These are phyloP conservation scores for Nakazawaea ernobii DNA, from an alignment of 805 yeast species.

Conservation along the genomic window DNA sequence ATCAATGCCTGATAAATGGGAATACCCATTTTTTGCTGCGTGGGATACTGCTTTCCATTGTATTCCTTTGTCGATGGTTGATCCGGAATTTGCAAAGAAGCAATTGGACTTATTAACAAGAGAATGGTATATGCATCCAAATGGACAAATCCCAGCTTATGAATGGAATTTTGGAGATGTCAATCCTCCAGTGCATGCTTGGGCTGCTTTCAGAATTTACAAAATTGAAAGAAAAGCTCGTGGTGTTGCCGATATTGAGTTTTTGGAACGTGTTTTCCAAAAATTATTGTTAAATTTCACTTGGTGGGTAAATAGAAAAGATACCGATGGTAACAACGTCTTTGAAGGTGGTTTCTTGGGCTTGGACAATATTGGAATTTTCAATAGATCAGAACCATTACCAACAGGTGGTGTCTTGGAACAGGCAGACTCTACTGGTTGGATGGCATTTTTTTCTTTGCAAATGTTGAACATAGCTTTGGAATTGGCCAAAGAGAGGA, in stretches of 20 bases:
- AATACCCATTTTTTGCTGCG: conserved; percentile 92
- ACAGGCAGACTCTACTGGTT: conserved; percentile 94
- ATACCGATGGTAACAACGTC: conserved; percentile 77
- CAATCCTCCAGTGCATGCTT: conserved; percentile 97
- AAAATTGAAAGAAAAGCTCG: conserved; percentile 83
- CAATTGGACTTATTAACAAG: conserved; percentile 82
- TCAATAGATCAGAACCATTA: conserved; percentile 86
- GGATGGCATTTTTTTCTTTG: conserved; percentile 92
- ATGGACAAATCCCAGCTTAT: conserved; percentile 95
- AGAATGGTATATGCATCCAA: conserved; percentile 98
- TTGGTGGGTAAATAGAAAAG: conserved; percentile 97
- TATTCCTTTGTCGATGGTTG: conserved; percentile 87
- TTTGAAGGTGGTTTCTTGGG: conserved; percentile 95
- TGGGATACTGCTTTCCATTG: conserved; percentile 98
- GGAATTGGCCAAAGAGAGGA: conserved; percentile 79
- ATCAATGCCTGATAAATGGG: conserved; percentile 94
- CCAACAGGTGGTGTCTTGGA: conserved; percentile 89
- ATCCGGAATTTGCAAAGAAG: conserved; percentile 85
- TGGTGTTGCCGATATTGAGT: conserved; percentile 74
- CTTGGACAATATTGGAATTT: conserved; percentile 86
- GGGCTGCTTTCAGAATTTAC: conserved; percentile 86
- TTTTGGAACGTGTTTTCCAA: conserved; percentile 89
- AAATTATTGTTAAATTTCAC: conserved; percentile 84
- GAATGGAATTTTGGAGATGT: conserved; percentile 96
- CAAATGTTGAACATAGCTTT: conserved; percentile 91